Evolutionary conservation across 2,329 filamentous ascomycete genomes (phyloP).

Genomic region (Pleoardoris graminearum): DNA sequence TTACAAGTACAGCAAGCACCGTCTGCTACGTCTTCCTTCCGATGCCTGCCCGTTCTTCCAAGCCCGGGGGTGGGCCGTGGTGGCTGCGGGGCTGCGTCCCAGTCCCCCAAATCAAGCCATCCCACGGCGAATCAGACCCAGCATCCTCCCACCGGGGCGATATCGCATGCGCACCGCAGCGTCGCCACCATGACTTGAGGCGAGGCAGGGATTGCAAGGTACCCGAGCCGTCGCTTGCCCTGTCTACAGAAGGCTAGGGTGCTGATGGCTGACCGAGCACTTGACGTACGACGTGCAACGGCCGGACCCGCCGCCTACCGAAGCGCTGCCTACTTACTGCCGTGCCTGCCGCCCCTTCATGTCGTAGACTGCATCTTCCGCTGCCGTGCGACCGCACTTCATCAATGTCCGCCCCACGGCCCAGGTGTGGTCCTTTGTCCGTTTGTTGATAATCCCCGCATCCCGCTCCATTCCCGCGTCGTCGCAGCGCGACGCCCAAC

Average conservation of each 20-base stretch:
- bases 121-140: not conserved
- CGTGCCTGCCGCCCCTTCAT: slow-evolving; percentile 6
- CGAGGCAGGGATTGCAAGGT: slow-evolving; percentile 7
- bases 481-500: slow-evolving; percentile 12
- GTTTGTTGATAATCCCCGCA: slow-evolving; percentile 23
- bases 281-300: slow-evolving; percentile 9
- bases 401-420: slow-evolving; percentile 6
- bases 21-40: not conserved
- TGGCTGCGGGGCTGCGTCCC: not conserved
- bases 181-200: not conserved
- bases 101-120: not conserved
- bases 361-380: slow-evolving; percentile 3
- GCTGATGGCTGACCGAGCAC: slow-evolving; percentile 9
- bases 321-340: slow-evolving; percentile 7
- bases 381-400: slow-evolving; percentile 7
- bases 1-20: not conserved
- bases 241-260: not conserved
- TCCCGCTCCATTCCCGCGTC: slow-evolving; percentile 11
- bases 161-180: slow-evolving; percentile 6
- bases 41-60: not conserved
- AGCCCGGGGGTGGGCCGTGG: not conserved
- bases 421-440: slow-evolving; percentile 8
- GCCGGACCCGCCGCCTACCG: slow-evolving; percentile 8
- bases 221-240: slow-evolving; percentile 4
- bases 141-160: not conserved